Evolutionary conservation across 2,329 filamentous ascomycete species (phyloP).

Genomic region (Exophiala alcalophila): DNA sequence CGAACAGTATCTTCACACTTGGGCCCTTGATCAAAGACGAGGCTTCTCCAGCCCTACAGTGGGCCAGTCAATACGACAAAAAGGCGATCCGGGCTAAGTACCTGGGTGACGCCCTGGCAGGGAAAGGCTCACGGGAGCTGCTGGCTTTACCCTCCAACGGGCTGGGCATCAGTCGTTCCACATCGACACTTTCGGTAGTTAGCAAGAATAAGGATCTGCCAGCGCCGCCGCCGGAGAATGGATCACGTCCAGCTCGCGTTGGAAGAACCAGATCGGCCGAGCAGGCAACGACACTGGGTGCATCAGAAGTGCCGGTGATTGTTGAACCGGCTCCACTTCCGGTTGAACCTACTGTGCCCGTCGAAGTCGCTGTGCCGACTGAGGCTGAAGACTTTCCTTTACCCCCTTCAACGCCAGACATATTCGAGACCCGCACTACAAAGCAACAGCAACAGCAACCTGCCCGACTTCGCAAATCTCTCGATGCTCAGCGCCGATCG

Average conservation of each 20-base stretch:
- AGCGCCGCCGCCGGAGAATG: constrained; percentile 14
- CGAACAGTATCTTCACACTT: constrained; percentile 83
- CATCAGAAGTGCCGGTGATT: constrained; percentile 2
- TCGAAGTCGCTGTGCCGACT: constrained; percentile 27
- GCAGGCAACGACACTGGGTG: constrained; percentile 1
- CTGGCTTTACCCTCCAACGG: constrained; percentile 39
- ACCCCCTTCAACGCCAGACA: constrained; percentile 27
- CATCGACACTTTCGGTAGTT: constrained; percentile 26
- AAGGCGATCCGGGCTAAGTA: constrained; percentile 83
- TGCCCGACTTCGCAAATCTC: constrained; percentile 23
- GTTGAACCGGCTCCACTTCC: constrained; percentile 24
- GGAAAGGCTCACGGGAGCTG: constrained; percentile 60
- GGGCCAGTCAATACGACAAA: constrained; percentile 94
- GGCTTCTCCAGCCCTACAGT: constrained; percentile 91
- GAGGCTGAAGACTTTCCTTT: constrained; percentile 38
- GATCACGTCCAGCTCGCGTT: constrained; percentile 6
- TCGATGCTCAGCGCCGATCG: constrained; percentile 17
- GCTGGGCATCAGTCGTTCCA: constrained; percentile 31
- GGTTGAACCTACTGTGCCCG: constrained; percentile 34
- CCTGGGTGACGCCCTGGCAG: constrained; percentile 68
- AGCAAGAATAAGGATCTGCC: constrained; percentile 29
- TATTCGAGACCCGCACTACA: constrained; percentile 1
- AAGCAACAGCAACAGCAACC: constrained; percentile 21
- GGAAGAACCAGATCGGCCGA: constrained; percentile 23
- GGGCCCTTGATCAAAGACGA: constrained; percentile 81